Evolutionary conservation across 495 filamentous ascomycete genomes (phyloP).

Genomic region (Entonaema liquescens): DNA sequence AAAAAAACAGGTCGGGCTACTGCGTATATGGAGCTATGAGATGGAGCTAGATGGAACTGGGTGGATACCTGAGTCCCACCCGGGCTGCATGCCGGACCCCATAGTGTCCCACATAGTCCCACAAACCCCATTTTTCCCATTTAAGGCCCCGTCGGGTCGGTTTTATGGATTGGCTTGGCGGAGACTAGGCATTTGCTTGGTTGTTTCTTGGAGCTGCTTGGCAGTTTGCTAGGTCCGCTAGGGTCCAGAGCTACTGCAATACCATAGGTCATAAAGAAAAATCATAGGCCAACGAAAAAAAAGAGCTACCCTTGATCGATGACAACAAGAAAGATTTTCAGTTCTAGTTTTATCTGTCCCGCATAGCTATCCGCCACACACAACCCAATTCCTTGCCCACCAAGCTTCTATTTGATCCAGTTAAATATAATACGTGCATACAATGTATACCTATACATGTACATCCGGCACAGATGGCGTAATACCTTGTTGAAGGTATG

Average conservation of each 20-base stretch:
- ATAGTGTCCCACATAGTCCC: background rate
- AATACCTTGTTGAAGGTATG: background rate
- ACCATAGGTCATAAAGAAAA: background rate
- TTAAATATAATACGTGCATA: slow-evolving; percentile 2
- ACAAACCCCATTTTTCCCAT: slow-evolving; percentile 14
- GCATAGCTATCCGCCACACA: background rate
- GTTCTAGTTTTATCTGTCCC: background rate
- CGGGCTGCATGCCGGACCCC: slow-evolving; percentile 39
- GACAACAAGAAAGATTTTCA: background rate
- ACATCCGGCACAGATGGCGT: slow-evolving; percentile 18
- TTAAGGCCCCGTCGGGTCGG: slow-evolving; percentile 36
- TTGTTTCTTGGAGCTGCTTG: slow-evolving; percentile 11
- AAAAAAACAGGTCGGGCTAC: background rate
- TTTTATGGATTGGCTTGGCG: slow-evolving; percentile 25
- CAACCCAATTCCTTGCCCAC: background rate
- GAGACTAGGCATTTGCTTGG: slow-evolving; percentile 3
- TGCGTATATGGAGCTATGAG: slow-evolving; percentile 14
- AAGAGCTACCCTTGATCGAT: background rate
- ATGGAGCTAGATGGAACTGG: slow-evolving; percentile 19
- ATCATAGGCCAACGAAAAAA: background rate
- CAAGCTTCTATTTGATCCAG: background rate
- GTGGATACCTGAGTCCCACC: slow-evolving; percentile 23
- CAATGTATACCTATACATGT: background rate
- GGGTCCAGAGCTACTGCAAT: slow-evolving; percentile 15
- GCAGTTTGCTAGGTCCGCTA: slow-evolving; percentile 20